Conservation (phyloP, 1,284 basidiomycete species). For the Ustilago curta region DNA sequence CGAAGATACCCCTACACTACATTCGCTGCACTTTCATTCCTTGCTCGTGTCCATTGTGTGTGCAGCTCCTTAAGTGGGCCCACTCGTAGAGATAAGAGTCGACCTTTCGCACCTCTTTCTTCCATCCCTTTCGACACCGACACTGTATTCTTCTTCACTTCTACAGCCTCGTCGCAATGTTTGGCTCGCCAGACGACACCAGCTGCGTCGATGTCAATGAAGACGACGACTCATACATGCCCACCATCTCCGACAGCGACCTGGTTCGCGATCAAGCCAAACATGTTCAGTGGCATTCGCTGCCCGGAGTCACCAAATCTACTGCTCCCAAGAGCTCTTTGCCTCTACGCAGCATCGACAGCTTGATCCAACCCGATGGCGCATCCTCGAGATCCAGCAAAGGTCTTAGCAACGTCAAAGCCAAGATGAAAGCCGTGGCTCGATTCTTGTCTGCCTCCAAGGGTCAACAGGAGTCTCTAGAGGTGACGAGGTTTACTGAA, state of each 20-base stretch:
- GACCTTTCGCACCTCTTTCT: background rate
- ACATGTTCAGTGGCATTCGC: conserved; percentile 25
- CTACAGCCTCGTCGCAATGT: conserved; percentile 10
- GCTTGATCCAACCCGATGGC: conserved; percentile 16
- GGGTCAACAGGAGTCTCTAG: background rate
- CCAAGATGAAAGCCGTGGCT: conserved; percentile 32
- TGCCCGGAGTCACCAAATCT: conserved; percentile 14
- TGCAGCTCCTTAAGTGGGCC: background rate
- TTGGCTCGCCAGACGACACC: conserved; percentile 34
- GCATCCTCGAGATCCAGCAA: conserved; percentile 11
- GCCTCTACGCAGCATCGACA: conserved; percentile 19
- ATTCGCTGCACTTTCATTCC: conserved; percentile 14
- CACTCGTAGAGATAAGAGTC: background rate
- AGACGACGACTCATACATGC: conserved; percentile 1
- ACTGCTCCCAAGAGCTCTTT: background rate
- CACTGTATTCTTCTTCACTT: background rate
- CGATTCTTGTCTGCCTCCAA: conserved; percentile 19
- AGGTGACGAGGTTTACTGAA: background rate
- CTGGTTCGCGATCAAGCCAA: conserved; percentile 22
- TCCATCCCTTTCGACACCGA: background rate
- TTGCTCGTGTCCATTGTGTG: background rate
- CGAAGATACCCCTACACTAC: conserved; percentile 36
- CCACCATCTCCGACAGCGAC: conserved; percentile 35
- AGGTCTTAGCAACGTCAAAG: conserved; percentile 18
- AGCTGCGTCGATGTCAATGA: conserved; percentile 20